A percentile compares a stretch with the other conserved stretches of the same genome.
These are phyloP conservation scores for Pseudocercospora macadamiae DNA, from an alignment of 2,329 filamentous ascomycete species.

Conservation along the genomic window DNA sequence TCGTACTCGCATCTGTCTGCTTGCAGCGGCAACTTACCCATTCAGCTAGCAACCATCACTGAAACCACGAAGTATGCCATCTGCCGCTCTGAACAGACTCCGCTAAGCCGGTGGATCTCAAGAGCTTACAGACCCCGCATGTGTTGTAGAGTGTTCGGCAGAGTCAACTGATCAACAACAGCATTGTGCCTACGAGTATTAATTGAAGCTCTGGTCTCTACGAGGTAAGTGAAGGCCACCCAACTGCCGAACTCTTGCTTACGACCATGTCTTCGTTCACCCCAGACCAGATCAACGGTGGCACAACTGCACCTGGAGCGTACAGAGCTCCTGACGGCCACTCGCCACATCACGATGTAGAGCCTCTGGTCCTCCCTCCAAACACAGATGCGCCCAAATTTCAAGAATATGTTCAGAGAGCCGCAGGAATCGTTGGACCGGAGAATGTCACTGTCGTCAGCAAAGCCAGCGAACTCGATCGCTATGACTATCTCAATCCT, in stretches of 20 bases:
- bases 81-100: background rate
- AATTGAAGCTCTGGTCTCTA: background rate
- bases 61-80: too few species aligned
- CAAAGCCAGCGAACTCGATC: slow-evolving; percentile 32
- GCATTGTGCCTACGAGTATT: background rate
- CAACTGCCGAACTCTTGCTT: background rate
- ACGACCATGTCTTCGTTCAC: background rate
- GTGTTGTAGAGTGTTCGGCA: background rate
- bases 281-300: background rate
- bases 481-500: slow-evolving; percentile 25
- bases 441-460: slow-evolving; percentile 31
- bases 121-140: background rate
- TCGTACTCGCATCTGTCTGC: too few species aligned
- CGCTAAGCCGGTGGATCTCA: background rate
- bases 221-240: background rate
- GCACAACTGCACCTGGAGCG: background rate
- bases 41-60: too few species aligned
- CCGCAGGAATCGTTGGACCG: slow-evolving; percentile 17
- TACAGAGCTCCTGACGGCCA: slow-evolving; percentile 19
- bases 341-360: background rate
- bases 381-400: slow-evolving; percentile 21
- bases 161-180: background rate
- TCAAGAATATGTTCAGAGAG: slow-evolving; percentile 15
- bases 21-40: too few species aligned
- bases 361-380: slow-evolving; percentile 21